Evolutionary conservation across 129 eudicot genomes (phyloP).

Genomic region (Pseudognaphalium luteoalbum): DNA sequence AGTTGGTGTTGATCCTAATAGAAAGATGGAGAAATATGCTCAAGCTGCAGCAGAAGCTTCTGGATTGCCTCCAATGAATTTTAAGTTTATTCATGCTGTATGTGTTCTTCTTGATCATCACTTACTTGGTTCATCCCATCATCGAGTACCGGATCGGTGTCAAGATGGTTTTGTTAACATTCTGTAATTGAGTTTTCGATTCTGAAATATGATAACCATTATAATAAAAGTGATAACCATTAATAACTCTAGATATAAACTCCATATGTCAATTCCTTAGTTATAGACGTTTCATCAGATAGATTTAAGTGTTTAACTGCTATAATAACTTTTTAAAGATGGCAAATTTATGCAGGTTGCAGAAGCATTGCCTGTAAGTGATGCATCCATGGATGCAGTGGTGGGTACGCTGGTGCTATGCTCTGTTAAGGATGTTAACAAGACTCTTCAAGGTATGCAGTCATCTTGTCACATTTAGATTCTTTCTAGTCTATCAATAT

Average conservation of each 20-base stretch:
- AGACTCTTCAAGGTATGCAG: constrained; percentile 70
- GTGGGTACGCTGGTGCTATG: constrained; percentile 93
- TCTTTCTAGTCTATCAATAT: neutral
- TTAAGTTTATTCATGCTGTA: constrained; percentile 74
- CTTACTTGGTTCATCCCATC: neutral
- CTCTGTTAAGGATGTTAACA: constrained; percentile 74
- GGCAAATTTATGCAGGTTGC: constrained; percentile 64
- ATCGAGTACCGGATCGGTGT: neutral
- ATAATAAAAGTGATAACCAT: neutral
- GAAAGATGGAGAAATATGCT: constrained; percentile 86
- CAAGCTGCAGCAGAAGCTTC: constrained; percentile 60
- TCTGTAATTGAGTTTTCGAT: no score
- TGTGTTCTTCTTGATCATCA: constrained; percentile 17
- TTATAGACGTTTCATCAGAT: neutral
- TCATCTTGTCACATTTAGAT: neutral
- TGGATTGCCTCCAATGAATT: constrained; percentile 54
- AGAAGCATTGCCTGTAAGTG: constrained; percentile 75
- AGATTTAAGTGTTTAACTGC: neutral
- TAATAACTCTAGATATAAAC: neutral
- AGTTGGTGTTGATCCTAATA: constrained; percentile 79
- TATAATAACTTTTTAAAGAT: neutral
- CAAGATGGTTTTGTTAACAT: no score
- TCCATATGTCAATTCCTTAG: neutral
- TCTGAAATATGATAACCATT: no score
- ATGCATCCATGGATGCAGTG: constrained; percentile 90